Conservation (phyloP, 495 filamentous ascomycete genomes). For the Usnea hakonensis region DNA sequence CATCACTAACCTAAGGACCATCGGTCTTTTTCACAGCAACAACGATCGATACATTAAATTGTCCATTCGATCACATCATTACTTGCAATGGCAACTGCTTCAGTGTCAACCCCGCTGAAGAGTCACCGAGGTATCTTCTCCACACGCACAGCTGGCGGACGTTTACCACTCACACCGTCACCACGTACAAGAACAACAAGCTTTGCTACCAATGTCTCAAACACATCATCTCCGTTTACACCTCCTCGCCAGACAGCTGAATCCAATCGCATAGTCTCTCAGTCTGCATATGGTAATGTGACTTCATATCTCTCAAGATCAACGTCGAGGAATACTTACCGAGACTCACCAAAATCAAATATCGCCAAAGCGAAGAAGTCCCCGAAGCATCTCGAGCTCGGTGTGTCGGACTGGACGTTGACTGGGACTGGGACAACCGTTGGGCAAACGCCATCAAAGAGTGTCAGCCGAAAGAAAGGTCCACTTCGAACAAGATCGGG, state of each 20-base stretch:
- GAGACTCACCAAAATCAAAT: slow-evolving; percentile 88
- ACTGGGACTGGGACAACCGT: slow-evolving; percentile 66
- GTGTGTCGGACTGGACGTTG: slow-evolving; percentile 85
- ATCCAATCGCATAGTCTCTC: slow-evolving; percentile 41
- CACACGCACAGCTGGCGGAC: slow-evolving; percentile 83
- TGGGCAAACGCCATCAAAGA: slow-evolving; percentile 62
- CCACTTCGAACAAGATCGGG: slow-evolving; percentile 54
- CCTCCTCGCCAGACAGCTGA: slow-evolving; percentile 58
- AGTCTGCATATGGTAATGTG: slow-evolving; percentile 69
- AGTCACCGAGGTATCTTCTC: slow-evolving; percentile 90
- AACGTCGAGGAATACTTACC: slow-evolving; percentile 48
- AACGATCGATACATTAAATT: slow-evolving; percentile 44
- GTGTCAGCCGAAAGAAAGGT: slow-evolving; percentile 54
- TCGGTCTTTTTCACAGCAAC: slow-evolving; percentile 9
- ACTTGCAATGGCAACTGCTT: slow-evolving; percentile 72
- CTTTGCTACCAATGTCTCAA: slow-evolving; percentile 40
- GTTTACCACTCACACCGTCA: slow-evolving; percentile 90
- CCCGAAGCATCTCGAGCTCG: slow-evolving; percentile 77
- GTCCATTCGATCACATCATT: slow-evolving; percentile 34
- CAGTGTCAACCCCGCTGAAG: slow-evolving; percentile 87
- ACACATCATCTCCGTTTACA: slow-evolving; percentile 66
- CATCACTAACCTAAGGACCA: slow-evolving; percentile 26
- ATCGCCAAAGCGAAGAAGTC: slow-evolving; percentile 67
- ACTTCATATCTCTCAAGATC: slow-evolving; percentile 67
- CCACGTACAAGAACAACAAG: slow-evolving; percentile 54